These are phyloP conservation scores for Eleusine indica DNA, from an alignment of 176 grass and related monocot species.

Conservation along the genomic window DNA sequence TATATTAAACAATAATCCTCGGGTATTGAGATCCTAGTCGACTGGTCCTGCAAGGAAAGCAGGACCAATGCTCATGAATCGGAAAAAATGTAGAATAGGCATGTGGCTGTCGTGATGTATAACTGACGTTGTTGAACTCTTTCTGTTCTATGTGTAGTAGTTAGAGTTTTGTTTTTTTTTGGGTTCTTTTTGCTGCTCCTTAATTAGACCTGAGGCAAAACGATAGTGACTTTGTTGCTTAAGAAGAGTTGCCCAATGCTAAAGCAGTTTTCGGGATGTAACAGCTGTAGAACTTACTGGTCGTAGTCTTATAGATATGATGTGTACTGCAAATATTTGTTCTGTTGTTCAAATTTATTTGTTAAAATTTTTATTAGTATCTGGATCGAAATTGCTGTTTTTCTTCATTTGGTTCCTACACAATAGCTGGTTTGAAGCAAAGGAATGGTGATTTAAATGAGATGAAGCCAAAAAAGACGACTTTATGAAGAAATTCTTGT, in stretches of 20 bases:
- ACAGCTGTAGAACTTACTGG: conserved; percentile 27
- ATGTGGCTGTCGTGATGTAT: conserved; percentile 41
- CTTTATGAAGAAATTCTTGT: not conserved
- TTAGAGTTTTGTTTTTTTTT: conserved; percentile 15
- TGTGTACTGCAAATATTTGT: conserved; percentile 44
- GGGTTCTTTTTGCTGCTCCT: conserved; percentile 10
- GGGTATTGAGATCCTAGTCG: conserved; percentile 17
- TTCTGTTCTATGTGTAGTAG: conserved; percentile 41
- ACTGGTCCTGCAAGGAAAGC: conserved; percentile 35
- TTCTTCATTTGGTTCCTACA: not conserved
- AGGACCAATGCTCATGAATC: conserved; percentile 38
- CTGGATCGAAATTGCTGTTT: not conserved
- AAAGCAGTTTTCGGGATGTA: conserved; percentile 15
- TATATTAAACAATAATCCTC: conserved; percentile 57
- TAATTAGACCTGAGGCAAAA: conserved; percentile 36
- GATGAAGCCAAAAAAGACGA: not conserved
- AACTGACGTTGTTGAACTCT: conserved; percentile 33
- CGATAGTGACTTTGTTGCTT: conserved; percentile 14
- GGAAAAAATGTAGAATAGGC: conserved; percentile 54
- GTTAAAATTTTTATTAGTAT: not conserved
- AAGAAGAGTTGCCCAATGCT: conserved; percentile 1
- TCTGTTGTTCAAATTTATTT: conserved; percentile 22
- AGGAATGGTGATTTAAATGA: no score
- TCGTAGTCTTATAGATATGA: conserved; percentile 37
- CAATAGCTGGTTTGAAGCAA: not conserved